Percentiles rank a stretch among this genome's conserved stretches.
phyloP scores from a whole-genome alignment of 371 early-diverging fungal species.

The Rhizopus stolonifer region DNA sequence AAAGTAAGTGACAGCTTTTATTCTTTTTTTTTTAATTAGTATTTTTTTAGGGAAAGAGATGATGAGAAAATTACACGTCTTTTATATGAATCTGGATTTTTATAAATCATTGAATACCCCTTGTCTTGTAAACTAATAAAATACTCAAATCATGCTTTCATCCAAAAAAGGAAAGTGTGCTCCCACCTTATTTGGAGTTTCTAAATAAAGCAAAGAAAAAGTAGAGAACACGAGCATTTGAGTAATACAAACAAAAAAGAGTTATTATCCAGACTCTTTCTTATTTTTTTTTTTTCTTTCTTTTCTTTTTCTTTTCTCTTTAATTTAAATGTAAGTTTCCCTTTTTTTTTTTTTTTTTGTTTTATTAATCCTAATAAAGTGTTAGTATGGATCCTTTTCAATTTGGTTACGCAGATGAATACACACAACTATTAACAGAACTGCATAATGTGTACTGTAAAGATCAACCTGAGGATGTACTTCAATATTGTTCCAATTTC shows the following conservation, averaged over 20 bases:
- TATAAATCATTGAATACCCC: conserved; percentile 38
- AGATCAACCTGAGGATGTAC: conserved; percentile 67
- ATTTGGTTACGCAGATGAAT: conserved; percentile 27
- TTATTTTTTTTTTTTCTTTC: background rate
- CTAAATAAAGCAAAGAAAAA: background rate
- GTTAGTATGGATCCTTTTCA: conserved; percentile 1
- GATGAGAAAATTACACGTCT: conserved; percentile 86
- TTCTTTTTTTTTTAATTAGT: background rate
- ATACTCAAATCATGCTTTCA: no score
- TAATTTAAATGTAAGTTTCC: background rate
- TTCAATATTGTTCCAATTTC: conserved; percentile 85
- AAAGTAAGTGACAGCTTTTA: conserved; percentile 30
- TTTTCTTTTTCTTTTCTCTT: background rate
- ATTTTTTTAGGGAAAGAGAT: conserved; percentile 68
- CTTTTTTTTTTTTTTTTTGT: no score
- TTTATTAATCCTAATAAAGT: no score
- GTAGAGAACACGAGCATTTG: background rate
- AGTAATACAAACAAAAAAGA: background rate
- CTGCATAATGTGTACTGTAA: conserved; percentile 22
- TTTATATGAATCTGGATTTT: conserved; percentile 83
- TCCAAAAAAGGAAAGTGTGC: background rate
- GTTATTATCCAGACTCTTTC: no score
- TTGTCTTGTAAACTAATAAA: no score
- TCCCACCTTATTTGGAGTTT: background rate
- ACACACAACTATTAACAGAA: conserved; percentile 31